Base-by-base conservation (phyloP, 306 rosid genomes). In the Vigna mungo region DNA sequence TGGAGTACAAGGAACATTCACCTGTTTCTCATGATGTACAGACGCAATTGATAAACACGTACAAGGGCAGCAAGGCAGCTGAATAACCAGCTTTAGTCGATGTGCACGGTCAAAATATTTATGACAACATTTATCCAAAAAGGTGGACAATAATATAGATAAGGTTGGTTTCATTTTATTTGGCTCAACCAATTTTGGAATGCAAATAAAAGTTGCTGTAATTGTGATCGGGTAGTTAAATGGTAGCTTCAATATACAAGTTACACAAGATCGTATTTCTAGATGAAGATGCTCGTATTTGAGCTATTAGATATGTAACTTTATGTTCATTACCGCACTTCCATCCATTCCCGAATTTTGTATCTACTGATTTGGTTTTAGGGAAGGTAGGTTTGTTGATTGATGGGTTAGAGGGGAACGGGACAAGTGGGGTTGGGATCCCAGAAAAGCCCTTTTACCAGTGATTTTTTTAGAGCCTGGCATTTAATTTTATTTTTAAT, bases 1-100 rank as follows among this genome's bases (percentile, higher is more conserved):
- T 95, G 99, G 99, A 95, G 72, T 95, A 95, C 88, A 92, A 89
- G 81, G 97, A 95, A 82, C 99, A 95, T 81, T 62, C 78, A 16
- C 68, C 97, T 2, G 97, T 95, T 71, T 95, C 99, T 75, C 78
- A 87, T 56, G 99, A 95, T 37, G 99, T 95, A 75, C 99, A 95
- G 84, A 75, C 41, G 41, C 97, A 95, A 77, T 59, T 95, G 69
- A 81, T 95, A 51, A 92, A 89, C 83, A 51, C 77, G 18, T 87
- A 90, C 90, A 95, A 87, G 75, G 93, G 97, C 79, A 79, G 82
- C 7, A 87, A 84, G 82, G 88, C 75, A 16, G 85, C 80, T 41
- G 96, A 89, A 78, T 92, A 85, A 84, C 32, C 72, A 43, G 76
- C 75, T 32, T 39, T 43, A 32, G 12, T 43, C 5, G 2, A 80